Conservation (phyloP, 2,329 filamentous ascomycete species). For the Neonectria magnoliae region DNA sequence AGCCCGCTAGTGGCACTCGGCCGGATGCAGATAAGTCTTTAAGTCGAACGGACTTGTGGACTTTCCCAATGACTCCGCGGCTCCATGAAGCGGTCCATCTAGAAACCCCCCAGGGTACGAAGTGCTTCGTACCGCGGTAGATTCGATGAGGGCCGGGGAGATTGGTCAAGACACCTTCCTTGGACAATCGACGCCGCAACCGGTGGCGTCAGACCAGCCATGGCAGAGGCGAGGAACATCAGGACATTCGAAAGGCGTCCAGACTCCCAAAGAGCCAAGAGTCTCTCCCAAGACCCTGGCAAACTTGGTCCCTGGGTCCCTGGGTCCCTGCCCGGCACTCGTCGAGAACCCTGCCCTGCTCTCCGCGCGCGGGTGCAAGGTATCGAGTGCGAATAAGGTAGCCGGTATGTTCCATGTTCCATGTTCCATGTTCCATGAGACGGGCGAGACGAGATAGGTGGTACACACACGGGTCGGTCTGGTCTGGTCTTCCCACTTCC, state of each 20-base stretch:
- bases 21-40: constrained; percentile 10
- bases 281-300: background rate
- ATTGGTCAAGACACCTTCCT: background rate
- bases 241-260: background rate
- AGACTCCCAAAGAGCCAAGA: background rate
- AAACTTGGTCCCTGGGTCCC: background rate
- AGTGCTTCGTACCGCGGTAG: background rate
- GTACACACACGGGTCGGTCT: background rate
- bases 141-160: background rate
- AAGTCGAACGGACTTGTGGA: background rate
- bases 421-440: background rate
- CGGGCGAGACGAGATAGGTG: background rate
- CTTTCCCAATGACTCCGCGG: background rate
- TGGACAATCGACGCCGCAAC: constrained; percentile 2
- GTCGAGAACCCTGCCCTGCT: background rate
- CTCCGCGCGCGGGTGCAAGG: background rate
- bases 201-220: constrained; percentile 6
- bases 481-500: background rate
- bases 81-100: background rate
- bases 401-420: background rate
- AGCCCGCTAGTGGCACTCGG: constrained; percentile 17
- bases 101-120: background rate
- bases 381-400: background rate
- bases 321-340: constrained; percentile 1
- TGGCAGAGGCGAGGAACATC: background rate